Conservation (phyloP, 495 filamentous ascomycete species). For the Xylaria grammica region DNA sequence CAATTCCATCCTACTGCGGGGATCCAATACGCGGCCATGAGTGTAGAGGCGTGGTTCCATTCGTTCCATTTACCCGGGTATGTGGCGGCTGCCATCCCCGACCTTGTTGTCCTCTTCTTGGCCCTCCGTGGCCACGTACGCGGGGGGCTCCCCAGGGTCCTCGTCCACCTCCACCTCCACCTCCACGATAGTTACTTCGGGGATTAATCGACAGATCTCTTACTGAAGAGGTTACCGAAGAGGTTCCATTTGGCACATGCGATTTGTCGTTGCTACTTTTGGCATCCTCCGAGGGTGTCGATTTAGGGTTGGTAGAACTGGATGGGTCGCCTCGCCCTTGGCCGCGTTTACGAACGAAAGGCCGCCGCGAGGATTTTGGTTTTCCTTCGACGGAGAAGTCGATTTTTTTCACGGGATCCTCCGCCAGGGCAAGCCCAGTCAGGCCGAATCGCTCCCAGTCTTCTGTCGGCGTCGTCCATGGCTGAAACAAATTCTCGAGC, state of each 20-base stretch:
- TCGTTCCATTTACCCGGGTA: conserved; percentile 17
- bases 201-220: background rate
- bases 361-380: conserved; percentile 39
- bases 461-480: conserved; percentile 61
- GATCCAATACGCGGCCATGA: conserved; percentile 7
- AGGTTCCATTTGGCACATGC: no score
- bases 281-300: conserved; percentile 5
- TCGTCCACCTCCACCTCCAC: conserved; percentile 28
- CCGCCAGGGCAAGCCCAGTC: conserved; percentile 54
- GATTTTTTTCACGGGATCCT: conserved; percentile 62
- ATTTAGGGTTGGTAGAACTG: conserved; percentile 5
- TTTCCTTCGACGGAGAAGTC: conserved; percentile 56
- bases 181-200: conserved; percentile 33
- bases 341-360: conserved; percentile 37
- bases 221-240: no score
- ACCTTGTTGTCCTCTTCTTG: conserved; percentile 31
- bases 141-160: no score
- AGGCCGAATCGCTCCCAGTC: conserved; percentile 58
- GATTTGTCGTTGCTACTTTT: conserved; percentile 4
- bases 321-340: conserved; percentile 23
- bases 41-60: conserved; percentile 14
- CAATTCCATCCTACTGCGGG: background rate
- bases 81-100: conserved; percentile 23
- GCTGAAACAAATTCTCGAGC: conserved; percentile 65
- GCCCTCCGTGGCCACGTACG: conserved; percentile 31